These are phyloP conservation scores for Auricularia heimuer DNA, from an alignment of 768 basidiomycete species.

Conservation along the genomic window DNA sequence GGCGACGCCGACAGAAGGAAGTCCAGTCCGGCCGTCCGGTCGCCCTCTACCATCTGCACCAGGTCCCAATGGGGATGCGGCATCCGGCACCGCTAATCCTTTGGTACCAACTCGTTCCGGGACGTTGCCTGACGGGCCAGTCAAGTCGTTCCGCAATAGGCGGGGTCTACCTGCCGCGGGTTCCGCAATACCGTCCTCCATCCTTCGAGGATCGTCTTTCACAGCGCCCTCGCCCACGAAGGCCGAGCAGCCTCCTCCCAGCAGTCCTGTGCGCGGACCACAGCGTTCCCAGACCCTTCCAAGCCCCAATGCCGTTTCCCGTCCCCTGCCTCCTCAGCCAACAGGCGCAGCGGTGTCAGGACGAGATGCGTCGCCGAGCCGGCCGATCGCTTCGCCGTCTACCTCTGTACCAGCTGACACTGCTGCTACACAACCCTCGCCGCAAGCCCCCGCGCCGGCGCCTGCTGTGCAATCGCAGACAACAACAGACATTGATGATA, in stretches of 20 bases:
- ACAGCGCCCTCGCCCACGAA: neutral
- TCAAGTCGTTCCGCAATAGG: neutral
- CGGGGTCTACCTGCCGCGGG: neutral
- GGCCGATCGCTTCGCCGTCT: too few relatives aligned
- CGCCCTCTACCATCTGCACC: neutral
- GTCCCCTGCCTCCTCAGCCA: neutral
- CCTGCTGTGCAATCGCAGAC: too few relatives aligned
- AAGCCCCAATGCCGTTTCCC: neutral
- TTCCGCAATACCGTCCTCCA: neutral
- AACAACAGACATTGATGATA: too few relatives aligned
- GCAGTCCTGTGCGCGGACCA: neutral
- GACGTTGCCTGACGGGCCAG: neutral
- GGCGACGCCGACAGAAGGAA: neutral
- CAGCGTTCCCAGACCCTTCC: neutral
- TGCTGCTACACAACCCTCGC: too few relatives aligned
- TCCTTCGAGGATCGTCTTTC: neutral
- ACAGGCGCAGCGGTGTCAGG: neutral
- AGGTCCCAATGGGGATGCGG: neutral
- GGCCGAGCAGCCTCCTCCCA: neutral
- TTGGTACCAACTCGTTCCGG: neutral
- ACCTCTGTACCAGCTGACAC: too few relatives aligned
- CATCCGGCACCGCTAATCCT: neutral
- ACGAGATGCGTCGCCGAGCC: neutral
- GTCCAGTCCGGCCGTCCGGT: neutral
- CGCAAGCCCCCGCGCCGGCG: too few relatives aligned